phyloP scores from a whole-genome alignment of 306 rosid genomes.

The Vigna reflexopilosa region DNA sequence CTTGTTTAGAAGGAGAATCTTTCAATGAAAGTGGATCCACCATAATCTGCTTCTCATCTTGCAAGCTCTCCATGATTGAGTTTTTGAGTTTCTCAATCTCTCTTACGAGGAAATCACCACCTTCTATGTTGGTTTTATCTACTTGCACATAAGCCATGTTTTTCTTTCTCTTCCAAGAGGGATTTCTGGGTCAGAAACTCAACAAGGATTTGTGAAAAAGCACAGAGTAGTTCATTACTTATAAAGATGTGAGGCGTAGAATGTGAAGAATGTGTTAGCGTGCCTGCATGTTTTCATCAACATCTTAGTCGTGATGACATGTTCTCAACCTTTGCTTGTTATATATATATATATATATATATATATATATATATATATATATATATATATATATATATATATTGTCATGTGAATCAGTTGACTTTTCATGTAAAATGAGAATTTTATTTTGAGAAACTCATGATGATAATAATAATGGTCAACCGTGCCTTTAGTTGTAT shows the following conservation, averaged over 20 bases:
- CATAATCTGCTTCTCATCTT: slow-evolving; percentile 74
- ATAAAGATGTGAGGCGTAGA: slow-evolving; percentile 30
- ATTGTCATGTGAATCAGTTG: slow-evolving; percentile 25
- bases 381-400: too few relatives aligned
- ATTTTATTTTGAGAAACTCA: neutral
- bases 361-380: too few relatives aligned
- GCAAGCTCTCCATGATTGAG: slow-evolving; percentile 45
- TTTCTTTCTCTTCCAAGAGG: neutral
- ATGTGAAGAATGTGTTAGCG: slow-evolving; percentile 38
- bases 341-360: slow-evolving; percentile 9
- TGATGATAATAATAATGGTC: neutral
- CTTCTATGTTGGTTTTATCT: neutral
- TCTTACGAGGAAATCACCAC: neutral
- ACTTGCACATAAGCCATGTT: slow-evolving; percentile 6
- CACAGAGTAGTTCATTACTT: slow-evolving; percentile 38
- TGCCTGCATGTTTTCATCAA: slow-evolving; percentile 44
- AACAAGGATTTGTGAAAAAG: slow-evolving; percentile 43
- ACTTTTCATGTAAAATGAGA: slow-evolving; percentile 20
- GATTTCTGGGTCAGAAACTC: slow-evolving; percentile 41
- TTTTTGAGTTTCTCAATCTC: slow-evolving; percentile 24
- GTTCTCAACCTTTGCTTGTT: slow-evolving; percentile 34
- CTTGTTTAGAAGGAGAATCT: slow-evolving; percentile 45
- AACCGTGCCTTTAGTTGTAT: neutral
- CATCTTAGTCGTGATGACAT: slow-evolving; percentile 57
- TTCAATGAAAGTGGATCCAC: slow-evolving; percentile 79